A percentile compares a stretch with the other conserved stretches of the same genome.
Evolutionary conservation across 805 yeast species (phyloP).

Genomic region (Clavispora asparagi): DNA sequence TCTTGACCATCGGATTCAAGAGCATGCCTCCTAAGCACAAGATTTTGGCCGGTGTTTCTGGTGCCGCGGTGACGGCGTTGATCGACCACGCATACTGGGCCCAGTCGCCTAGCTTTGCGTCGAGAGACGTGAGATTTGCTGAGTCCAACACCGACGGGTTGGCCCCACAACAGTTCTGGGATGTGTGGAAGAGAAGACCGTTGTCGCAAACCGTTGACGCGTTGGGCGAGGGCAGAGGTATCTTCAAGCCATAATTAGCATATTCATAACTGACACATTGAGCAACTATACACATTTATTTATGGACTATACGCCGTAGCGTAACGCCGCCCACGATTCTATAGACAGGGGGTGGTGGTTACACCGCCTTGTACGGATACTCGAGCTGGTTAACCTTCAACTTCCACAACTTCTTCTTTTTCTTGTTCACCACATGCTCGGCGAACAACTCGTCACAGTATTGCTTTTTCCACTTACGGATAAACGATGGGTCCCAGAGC

Average conservation of each 20-base stretch:
- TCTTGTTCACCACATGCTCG: constrained; percentile 75
- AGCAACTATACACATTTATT: neutral
- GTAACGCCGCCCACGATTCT: too few species aligned
- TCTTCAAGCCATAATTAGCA: constrained; percentile 32
- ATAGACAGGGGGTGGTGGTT: neutral
- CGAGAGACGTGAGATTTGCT: constrained; percentile 32
- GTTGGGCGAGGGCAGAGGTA: constrained; percentile 65
- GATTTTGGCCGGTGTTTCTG: constrained; percentile 34
- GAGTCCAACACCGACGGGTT: constrained; percentile 36
- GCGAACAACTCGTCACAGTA: constrained; percentile 78
- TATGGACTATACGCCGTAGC: neutral
- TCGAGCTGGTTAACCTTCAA: constrained; percentile 71
- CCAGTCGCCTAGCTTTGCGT: constrained; percentile 35
- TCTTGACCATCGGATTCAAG: constrained; percentile 41
- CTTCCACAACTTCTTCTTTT: constrained; percentile 89
- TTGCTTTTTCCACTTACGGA: constrained; percentile 39
- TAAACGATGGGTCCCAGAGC: constrained; percentile 94
- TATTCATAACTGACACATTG: neutral
- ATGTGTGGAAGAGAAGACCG: constrained; percentile 74
- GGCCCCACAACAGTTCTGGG: constrained; percentile 58
- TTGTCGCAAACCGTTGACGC: constrained; percentile 72
- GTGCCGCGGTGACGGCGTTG: constrained; percentile 34
- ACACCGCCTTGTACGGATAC: constrained; percentile 65
- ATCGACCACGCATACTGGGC: constrained; percentile 38
- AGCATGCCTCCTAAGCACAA: constrained; percentile 39